phyloP scores from a whole-genome alignment of 73 alveolate genomes.

The Symbiodinium natans region DNA sequence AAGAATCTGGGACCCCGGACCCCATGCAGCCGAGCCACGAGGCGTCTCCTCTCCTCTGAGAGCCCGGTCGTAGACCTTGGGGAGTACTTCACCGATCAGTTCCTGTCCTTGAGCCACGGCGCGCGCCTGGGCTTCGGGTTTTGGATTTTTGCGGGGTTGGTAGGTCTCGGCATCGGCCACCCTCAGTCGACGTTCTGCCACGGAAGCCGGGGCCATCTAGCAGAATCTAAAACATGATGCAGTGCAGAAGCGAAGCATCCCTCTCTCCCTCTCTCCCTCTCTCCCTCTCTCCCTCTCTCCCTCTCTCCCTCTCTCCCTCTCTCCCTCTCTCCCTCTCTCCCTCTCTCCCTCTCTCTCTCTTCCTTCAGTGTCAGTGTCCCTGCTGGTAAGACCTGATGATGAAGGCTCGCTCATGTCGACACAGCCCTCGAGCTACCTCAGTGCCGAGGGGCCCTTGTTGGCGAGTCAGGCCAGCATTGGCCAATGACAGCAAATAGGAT shows the following conservation, averaged over 20 bases:
- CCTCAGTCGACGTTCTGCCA: no score
- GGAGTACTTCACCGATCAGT: constrained; percentile 82
- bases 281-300: background rate
- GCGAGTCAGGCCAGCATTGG: constrained; percentile 34
- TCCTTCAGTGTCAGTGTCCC: background rate
- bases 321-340: background rate
- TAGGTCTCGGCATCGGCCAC: no score
- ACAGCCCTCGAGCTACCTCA: background rate
- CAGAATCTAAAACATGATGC: no score
- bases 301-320: background rate
- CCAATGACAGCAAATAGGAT: background rate
- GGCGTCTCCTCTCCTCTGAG: constrained; percentile 82
- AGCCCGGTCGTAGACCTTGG: background rate
- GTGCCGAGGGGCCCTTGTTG: constrained; percentile 63
- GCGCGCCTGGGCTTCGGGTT: background rate
- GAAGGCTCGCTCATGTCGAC: constrained; percentile 31
- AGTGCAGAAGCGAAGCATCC: background rate
- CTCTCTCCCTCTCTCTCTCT: background rate
- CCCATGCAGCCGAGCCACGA: background rate
- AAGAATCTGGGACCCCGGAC: no score
- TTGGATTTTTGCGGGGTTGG: background rate
- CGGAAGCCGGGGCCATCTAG: no score
- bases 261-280: background rate
- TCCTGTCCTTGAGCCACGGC: constrained; percentile 54
- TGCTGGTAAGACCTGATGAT: no score